Conservation (phyloP, 164 flowering plant species). For the Litsea cubeba region DNA sequence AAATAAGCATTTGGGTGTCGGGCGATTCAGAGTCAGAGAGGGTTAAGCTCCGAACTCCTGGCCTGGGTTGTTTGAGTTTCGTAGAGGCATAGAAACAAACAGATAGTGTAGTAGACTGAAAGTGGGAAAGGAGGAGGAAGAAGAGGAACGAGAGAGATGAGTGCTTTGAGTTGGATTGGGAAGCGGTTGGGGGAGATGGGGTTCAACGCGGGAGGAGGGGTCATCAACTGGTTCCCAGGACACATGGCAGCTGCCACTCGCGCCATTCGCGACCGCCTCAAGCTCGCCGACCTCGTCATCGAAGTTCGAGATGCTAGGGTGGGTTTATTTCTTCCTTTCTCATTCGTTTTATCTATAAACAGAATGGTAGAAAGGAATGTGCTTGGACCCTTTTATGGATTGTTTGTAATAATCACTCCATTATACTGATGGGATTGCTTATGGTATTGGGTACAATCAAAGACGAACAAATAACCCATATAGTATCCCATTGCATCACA, state of each 20-base stretch:
- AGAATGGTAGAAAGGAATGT: not conserved
- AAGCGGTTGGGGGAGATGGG: constrained; percentile 50
- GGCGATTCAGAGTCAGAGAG: too few species aligned
- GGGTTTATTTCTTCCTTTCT: constrained; percentile 6
- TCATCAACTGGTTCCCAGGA: constrained; percentile 91
- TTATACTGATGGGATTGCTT: too few species aligned
- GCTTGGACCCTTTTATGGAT: not conserved
- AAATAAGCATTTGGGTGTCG: too few species aligned
- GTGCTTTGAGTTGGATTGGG: not conserved
- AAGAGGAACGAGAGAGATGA: constrained; percentile 11
- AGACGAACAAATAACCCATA: too few species aligned
- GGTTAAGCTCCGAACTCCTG: too few species aligned
- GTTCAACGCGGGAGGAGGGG: constrained; percentile 59
- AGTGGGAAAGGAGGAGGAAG: not conserved
- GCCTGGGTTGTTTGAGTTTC: too few species aligned
- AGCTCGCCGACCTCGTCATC: constrained; percentile 83
- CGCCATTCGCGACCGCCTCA: constrained; percentile 86
- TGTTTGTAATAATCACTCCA: not conserved
- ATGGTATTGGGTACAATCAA: too few species aligned
- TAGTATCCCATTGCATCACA: too few species aligned
- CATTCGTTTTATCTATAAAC: not conserved
- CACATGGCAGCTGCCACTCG: constrained; percentile 98
- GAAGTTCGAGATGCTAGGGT: constrained; percentile 94
- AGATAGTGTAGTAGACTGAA: too few species aligned
- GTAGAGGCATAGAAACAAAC: too few species aligned